Evolutionary conservation across 1,284 basidiomycete genomes (phyloP).

Genomic region (Vanrija pseudolonga): DNA sequence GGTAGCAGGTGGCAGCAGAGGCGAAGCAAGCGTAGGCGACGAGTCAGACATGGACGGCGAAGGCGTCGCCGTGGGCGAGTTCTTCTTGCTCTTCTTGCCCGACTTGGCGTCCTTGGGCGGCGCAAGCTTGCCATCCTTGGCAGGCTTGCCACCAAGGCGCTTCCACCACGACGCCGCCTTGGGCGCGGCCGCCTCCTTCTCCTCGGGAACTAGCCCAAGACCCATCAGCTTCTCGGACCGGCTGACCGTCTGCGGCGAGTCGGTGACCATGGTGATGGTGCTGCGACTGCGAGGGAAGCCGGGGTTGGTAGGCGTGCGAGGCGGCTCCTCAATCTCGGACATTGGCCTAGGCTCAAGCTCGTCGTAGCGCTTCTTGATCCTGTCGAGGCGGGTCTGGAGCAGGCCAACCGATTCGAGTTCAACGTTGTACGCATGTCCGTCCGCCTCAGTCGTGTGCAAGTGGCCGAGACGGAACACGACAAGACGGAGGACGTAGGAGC

Average conservation of each 20-base stretch:
- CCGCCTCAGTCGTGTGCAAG: conserved; percentile 45
- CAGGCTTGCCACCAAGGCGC: conserved; percentile 13
- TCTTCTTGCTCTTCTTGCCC: conserved; percentile 26
- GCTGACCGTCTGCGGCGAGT: conserved; percentile 28
- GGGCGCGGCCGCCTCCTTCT: conserved; percentile 8
- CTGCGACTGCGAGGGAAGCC: conserved; percentile 38
- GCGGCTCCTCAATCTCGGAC: conserved; percentile 3
- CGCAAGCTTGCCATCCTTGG: conserved; percentile 1
- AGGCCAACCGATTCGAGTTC: conserved; percentile 51
- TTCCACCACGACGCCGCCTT: conserved; percentile 18
- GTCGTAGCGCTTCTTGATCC: conserved; percentile 52
- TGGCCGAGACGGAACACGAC: conserved; percentile 54
- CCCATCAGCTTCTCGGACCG: conserved; percentile 43
- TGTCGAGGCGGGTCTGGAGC: conserved; percentile 51
- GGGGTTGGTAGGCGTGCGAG: conserved; percentile 21
- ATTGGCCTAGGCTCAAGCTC: conserved; percentile 44
- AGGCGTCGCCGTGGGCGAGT: not conserved
- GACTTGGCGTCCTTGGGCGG: not conserved
- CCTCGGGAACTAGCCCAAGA: conserved; percentile 21
- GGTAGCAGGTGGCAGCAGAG: not conserved
- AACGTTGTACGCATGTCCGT: conserved; percentile 41
- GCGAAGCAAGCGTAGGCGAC: conserved; percentile 1
- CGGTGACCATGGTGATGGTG: conserved; percentile 50
- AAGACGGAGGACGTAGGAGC: conserved; percentile 51
- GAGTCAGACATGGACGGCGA: not conserved